phyloP scores from a whole-genome alignment of 768 basidiomycete genomes.

The Lepiota venenata region DNA sequence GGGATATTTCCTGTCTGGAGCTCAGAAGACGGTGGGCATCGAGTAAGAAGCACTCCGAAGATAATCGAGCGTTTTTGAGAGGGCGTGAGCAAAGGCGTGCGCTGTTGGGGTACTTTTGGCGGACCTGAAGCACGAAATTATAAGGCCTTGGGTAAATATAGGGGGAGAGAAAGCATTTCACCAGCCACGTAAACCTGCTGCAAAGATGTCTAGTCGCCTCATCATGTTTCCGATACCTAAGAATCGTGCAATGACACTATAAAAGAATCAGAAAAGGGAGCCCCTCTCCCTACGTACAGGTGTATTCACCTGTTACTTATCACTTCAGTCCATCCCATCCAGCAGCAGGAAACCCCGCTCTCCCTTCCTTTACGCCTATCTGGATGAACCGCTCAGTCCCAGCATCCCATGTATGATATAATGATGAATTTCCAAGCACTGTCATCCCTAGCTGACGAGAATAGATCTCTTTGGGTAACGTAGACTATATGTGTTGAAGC shows the following conservation, averaged over 20 bases:
- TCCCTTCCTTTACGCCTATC: conserved; percentile 29
- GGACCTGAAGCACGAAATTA: conserved; percentile 29
- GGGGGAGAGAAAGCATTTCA: conserved; percentile 22
- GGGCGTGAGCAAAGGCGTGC: conserved; percentile 64
- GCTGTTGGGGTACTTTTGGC: conserved; percentile 48
- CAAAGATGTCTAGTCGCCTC: conserved; percentile 60
- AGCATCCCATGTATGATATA: conserved; percentile 61
- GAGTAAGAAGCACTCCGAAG: conserved; percentile 44
- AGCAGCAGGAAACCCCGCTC: conserved; percentile 38
- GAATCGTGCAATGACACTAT: conserved; percentile 60
- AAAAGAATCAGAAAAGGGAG: not conserved
- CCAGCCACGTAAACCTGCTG: conserved; percentile 47
- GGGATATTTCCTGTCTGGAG: conserved; percentile 16
- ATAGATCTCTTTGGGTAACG: conserved; percentile 44
- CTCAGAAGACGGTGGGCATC: conserved; percentile 32
- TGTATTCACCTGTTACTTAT: conserved; percentile 52
- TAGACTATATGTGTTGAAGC: conserved; percentile 35
- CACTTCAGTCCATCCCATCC: conserved; percentile 53
- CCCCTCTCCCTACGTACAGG: not conserved
- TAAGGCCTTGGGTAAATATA: not conserved
- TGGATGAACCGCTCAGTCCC: conserved; percentile 54
- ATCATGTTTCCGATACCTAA: conserved; percentile 63
- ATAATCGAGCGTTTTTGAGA: conserved; percentile 51
- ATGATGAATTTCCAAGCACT: conserved; percentile 66
- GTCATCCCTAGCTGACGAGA: conserved; percentile 52